Percentiles rank a stretch among this genome's conserved stretches.
These are phyloP conservation scores for Cyclanthera cordifolia DNA, from an alignment of 306 rosid genomes.

Conservation along the genomic window DNA sequence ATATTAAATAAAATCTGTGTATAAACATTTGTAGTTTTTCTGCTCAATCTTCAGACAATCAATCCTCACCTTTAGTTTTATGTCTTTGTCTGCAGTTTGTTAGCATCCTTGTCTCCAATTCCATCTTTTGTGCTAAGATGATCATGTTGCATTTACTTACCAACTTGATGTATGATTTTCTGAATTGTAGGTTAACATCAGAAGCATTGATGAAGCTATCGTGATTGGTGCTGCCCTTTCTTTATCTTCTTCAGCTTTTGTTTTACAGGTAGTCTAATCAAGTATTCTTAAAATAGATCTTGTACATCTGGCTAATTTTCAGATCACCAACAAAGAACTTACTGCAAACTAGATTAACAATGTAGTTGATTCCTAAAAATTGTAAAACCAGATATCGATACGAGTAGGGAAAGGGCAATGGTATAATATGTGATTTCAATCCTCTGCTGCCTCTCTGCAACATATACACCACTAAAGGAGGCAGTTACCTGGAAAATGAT, in stretches of 20 bases:
- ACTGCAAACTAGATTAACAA: background rate
- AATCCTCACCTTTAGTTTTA: background rate
- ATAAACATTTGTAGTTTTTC: background rate
- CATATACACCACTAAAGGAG: background rate
- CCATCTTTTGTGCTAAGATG: background rate
- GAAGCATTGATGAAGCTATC: conserved; percentile 92
- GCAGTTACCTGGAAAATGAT: background rate
- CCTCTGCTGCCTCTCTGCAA: background rate
- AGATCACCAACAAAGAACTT: background rate
- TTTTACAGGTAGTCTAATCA: conserved; percentile 61
- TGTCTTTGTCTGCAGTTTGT: background rate
- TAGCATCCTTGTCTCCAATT: background rate
- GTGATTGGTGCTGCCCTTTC: conserved; percentile 99
- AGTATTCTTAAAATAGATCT: background rate
- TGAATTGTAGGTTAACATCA: conserved; percentile 76
- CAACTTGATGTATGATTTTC: background rate
- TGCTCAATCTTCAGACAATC: background rate
- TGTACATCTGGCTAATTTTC: background rate
- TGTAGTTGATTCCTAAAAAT: background rate
- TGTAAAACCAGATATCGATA: background rate
- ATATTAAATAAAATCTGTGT: background rate
- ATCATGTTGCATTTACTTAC: conserved; percentile 11
- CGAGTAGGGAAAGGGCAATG: background rate
- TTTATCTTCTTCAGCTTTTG: conserved; percentile 95
- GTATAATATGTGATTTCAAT: background rate